Percentiles rank a stretch among this genome's conserved stretches.
Evolutionary conservation across 176 grass and related monocot species (phyloP).

Genomic region (Eremochloa ophiuroides): DNA sequence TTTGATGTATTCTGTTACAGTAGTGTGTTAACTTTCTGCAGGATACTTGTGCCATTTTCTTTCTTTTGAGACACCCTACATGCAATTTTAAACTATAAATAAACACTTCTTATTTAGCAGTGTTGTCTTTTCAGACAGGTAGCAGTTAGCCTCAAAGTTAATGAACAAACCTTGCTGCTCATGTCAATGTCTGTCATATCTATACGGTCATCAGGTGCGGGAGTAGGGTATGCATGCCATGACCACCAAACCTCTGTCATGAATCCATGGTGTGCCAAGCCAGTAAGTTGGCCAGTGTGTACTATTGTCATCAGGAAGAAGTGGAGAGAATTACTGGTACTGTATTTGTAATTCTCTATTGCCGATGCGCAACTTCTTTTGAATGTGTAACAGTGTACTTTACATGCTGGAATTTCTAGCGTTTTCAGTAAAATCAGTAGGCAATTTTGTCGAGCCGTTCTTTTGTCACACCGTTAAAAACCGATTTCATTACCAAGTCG

Average conservation of each 20-base stretch:
- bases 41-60: neutral
- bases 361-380: neutral
- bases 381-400: neutral
- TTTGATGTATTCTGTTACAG: neutral
- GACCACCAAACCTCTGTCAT: neutral
- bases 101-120: neutral
- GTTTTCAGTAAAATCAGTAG: neutral
- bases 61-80: neutral
- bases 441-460: neutral
- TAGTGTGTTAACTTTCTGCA: neutral
- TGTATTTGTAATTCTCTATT: neutral
- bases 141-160: neutral
- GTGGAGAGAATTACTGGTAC: neutral
- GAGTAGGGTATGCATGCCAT: neutral
- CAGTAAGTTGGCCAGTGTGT: neutral
- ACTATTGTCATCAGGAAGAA: neutral
- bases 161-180: neutral
- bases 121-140: neutral
- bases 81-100: neutral
- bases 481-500: no score
- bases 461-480: no score
- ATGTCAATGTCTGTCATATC: neutral
- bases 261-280: neutral
- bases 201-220: neutral
- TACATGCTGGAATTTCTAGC: neutral